Evolutionary conservation across 2,329 filamentous ascomycete species (phyloP).

Genomic region (Paecilomyces formosus): DNA sequence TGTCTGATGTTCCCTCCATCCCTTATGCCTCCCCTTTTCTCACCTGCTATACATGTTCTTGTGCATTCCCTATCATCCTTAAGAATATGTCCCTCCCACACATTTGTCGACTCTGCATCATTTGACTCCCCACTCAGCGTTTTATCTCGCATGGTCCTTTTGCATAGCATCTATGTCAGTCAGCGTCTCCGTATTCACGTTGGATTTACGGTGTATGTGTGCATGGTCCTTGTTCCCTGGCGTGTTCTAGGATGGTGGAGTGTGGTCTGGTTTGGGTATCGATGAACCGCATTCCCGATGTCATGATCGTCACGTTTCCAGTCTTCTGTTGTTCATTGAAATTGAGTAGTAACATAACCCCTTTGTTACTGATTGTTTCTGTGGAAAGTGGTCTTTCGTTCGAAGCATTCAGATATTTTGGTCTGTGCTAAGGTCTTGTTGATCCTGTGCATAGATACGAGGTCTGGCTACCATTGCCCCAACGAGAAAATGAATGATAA

Average conservation of each 20-base stretch:
- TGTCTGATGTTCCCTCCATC: neutral
- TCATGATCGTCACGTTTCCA: neutral
- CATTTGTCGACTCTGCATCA: neutral
- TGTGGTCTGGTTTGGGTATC: neutral
- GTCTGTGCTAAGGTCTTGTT: neutral
- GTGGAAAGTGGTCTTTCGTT: neutral
- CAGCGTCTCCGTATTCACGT: neutral
- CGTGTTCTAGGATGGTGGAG: conserved; percentile 1
- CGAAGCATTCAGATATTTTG: neutral
- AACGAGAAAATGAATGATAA: neutral
- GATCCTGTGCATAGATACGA: neutral
- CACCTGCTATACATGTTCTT: neutral
- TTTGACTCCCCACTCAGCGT: neutral
- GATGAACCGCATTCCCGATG: neutral
- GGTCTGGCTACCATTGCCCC: neutral
- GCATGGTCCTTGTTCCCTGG: neutral
- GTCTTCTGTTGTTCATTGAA: neutral
- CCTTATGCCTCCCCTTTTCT: neutral
- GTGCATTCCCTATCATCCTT: neutral
- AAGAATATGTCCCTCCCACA: neutral
- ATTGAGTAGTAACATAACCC: neutral
- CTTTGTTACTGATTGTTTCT: neutral
- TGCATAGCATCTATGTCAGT: conserved; percentile 1
- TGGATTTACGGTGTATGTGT: conserved; percentile 1
- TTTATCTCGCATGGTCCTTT: neutral